Percentiles rank a stretch among this genome's conserved stretches.
Conservation (phyloP, 306 rosid species). For the Spatholobus suberectus region DNA sequence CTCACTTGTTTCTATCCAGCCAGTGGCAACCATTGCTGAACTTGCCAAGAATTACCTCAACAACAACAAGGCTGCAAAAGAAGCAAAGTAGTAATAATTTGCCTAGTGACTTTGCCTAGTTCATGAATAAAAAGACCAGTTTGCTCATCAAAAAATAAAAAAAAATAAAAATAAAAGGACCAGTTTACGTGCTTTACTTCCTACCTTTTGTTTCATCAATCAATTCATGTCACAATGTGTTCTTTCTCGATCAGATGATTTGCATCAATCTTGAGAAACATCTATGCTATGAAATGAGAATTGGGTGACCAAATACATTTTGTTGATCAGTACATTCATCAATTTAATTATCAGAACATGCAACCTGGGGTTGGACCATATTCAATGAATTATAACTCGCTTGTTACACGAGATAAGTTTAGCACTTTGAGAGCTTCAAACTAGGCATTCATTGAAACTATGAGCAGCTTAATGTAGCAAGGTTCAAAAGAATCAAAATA, state of each 20-base stretch:
- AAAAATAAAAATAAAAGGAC: too few relatives aligned
- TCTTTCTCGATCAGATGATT: background rate
- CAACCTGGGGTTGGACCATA: background rate
- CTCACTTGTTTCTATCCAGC: constrained; percentile 50
- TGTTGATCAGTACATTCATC: background rate
- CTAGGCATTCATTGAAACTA: too few relatives aligned
- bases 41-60: constrained; percentile 40
- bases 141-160: too few relatives aligned
- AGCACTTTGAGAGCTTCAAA: too few relatives aligned
- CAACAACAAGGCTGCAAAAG: constrained; percentile 38
- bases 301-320: background rate
- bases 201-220: too few relatives aligned
- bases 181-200: background rate
- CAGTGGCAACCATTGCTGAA: constrained; percentile 33
- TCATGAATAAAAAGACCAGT: constrained; percentile 25
- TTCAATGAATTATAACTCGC: too few relatives aligned
- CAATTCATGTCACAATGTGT: background rate
- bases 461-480: too few relatives aligned
- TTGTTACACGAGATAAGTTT: too few relatives aligned
- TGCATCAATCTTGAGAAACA: too few relatives aligned
- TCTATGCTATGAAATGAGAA: background rate
- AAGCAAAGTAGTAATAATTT: background rate
- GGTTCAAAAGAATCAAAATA: too few relatives aligned
- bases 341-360: background rate
- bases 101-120: background rate